Base-by-base conservation (phyloP, 2,329 filamentous ascomycete species). In the Epichloe glyceriae region DNA sequence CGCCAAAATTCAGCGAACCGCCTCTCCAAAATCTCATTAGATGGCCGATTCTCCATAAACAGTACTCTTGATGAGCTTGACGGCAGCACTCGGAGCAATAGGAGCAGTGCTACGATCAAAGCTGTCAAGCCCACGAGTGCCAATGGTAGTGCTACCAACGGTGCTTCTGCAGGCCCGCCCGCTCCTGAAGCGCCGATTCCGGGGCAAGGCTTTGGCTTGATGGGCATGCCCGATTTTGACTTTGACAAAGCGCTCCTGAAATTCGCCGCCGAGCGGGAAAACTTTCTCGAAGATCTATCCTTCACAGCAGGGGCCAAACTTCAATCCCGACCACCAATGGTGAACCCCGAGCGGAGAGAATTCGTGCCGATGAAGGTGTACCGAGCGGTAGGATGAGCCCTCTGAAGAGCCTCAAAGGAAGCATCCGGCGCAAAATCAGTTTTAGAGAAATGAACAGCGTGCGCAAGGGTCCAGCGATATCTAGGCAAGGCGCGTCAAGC, bases 381-480 rank as follows among this genome's bases (percentile, higher is more conserved):
- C 60, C 66, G 39, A 74, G 66, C 56, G 76, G 75, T 47, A 71
- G 74, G 55, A 67, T 73, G 64, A 80, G 76, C 64, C 77, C 78
- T 43, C 64, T 81, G 54, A 74, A 71, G 59, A 79, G 73, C 61
- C 79, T 81, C 59, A 64, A 87, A 82, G 91, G 91, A 43, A 96
- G 89, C 69, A 86, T 98, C 60, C 81, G 91, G 56, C 82, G 93
- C 66, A 88, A 93, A 61, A 86, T 98, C 68, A 95, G 91, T 60
- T 88, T 91, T 67, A 80, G 84, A 59, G 93, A 96, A 61, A 94
- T 97, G 86, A 95, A 86, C 69, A 97, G 90, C 70, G 78, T 88
- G 73, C 91, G 91, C 72, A 83, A 89, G 66, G 87, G 93, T 61
- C 84, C 89, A 48, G 85, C 82, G 26, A 73, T 84, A 57, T 80